These are phyloP conservation scores for Monosporascus ibericus DNA, from an alignment of 2,329 filamentous ascomycete genomes.

Conservation along the genomic window DNA sequence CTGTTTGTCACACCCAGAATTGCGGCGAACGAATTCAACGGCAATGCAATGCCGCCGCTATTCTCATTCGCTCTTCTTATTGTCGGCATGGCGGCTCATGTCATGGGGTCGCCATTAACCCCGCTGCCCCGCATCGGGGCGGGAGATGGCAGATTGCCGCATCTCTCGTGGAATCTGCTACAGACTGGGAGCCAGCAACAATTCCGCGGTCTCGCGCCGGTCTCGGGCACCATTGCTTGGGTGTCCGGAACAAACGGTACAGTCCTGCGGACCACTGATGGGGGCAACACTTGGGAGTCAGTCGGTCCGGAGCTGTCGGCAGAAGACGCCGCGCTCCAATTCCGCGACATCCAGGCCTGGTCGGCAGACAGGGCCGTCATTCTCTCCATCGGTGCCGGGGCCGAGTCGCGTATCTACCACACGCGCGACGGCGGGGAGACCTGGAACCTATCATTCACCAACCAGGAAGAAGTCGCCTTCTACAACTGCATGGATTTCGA, in stretches of 20 bases:
- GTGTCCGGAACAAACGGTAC: conserved; percentile 25
- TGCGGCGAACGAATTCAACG: too few species aligned
- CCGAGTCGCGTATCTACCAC: conserved; percentile 25
- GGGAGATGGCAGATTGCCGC: background rate
- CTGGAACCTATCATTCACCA: conserved; percentile 23
- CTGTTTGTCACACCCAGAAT: too few species aligned
- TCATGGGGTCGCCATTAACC: too few species aligned
- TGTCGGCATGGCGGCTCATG: too few species aligned
- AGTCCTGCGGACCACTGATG: conserved; percentile 23
- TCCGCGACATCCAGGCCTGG: conserved; percentile 32
- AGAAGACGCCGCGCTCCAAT: conserved; percentile 21
- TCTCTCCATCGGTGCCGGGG: conserved; percentile 29
- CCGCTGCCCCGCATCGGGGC: too few species aligned
- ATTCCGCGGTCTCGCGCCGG: conserved; percentile 25
- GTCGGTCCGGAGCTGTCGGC: conserved; percentile 21
- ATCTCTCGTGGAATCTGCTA: conserved; percentile 17
- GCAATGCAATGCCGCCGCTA: too few species aligned
- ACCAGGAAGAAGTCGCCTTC: conserved; percentile 23
- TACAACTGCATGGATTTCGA: conserved; percentile 29
- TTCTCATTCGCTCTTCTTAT: too few species aligned
- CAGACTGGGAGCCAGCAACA: conserved; percentile 20
- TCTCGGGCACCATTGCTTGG: conserved; percentile 26
- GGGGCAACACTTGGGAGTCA: conserved; percentile 23
- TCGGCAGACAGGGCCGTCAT: conserved; percentile 33
- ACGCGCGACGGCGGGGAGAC: conserved; percentile 22